These are phyloP conservation scores for Colletotrichum neosansevieriae DNA, from an alignment of 2,329 filamentous ascomycete species.

Conservation along the genomic window DNA sequence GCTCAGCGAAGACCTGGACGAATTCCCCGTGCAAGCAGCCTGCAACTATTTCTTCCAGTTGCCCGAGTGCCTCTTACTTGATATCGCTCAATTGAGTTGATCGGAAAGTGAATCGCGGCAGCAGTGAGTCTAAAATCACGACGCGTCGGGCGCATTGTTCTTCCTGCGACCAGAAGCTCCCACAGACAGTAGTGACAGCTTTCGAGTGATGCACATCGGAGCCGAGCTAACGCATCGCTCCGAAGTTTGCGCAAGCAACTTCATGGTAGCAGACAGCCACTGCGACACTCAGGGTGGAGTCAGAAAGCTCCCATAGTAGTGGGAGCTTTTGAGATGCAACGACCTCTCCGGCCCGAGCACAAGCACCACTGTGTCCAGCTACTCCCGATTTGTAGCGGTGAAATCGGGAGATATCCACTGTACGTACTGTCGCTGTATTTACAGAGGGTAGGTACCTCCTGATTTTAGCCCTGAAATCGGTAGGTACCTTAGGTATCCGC, in stretches of 20 bases:
- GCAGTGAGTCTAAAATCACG: neutral
- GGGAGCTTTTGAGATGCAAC: slow-evolving; percentile 1
- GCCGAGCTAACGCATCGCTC: too few species aligned
- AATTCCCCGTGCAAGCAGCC: neutral
- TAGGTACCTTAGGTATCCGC: too few species aligned
- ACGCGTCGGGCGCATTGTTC: neutral
- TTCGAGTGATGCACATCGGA: neutral
- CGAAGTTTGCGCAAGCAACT: neutral
- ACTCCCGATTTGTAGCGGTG: too few species aligned
- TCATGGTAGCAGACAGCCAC: neutral
- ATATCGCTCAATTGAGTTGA: neutral
- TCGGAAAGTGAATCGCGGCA: neutral
- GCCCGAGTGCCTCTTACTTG: neutral
- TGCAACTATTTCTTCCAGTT: neutral
- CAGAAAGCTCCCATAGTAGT: neutral
- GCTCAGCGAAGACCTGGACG: neutral
- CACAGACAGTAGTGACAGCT: neutral
- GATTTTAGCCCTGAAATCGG: too few species aligned
- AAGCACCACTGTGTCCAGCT: neutral
- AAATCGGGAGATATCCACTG: too few species aligned
- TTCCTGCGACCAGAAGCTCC: neutral
- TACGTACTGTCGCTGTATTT: too few species aligned
- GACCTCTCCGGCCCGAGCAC: neutral
- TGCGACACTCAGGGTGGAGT: neutral
- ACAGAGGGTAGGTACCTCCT: too few species aligned